Conservation (phyloP, 2,329 filamentous ascomycete species). For the Fonsecaea erecta region DNA sequence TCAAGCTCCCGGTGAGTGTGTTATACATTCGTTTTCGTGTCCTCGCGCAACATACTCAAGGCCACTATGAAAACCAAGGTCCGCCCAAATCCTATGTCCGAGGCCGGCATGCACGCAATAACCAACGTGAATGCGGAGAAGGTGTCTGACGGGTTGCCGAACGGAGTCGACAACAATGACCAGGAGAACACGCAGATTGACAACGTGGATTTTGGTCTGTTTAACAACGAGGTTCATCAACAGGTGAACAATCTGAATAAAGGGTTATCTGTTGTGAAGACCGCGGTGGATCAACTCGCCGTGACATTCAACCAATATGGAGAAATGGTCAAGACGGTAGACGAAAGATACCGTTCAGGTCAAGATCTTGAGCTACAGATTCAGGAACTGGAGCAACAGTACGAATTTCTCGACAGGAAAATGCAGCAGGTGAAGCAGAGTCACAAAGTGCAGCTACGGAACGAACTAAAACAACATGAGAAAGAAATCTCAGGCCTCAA, state of each 20-base stretch:
- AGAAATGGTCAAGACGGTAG: background rate
- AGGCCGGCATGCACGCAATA: background rate
- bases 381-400: background rate
- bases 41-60: background rate
- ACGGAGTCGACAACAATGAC: conserved; percentile 3
- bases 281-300: background rate
- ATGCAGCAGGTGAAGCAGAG: background rate
- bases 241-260: background rate
- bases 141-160: background rate
- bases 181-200: background rate
- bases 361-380: background rate
- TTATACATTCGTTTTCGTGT: background rate
- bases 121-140: background rate
- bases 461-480: background rate
- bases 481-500: background rate
- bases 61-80: background rate
- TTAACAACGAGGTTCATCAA: background rate
- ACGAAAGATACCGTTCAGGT: background rate
- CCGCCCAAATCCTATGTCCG: background rate
- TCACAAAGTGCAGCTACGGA: background rate
- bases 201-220: background rate
- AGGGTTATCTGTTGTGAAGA: background rate
- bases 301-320: background rate
- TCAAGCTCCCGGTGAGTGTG: background rate
- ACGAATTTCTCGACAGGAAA: background rate